A percentile compares a stretch with the other conserved stretches of the same genome.
These are phyloP conservation scores for Geranomyces variabilis DNA, from an alignment of 192 early-diverging fungal species.

Conservation along the genomic window DNA sequence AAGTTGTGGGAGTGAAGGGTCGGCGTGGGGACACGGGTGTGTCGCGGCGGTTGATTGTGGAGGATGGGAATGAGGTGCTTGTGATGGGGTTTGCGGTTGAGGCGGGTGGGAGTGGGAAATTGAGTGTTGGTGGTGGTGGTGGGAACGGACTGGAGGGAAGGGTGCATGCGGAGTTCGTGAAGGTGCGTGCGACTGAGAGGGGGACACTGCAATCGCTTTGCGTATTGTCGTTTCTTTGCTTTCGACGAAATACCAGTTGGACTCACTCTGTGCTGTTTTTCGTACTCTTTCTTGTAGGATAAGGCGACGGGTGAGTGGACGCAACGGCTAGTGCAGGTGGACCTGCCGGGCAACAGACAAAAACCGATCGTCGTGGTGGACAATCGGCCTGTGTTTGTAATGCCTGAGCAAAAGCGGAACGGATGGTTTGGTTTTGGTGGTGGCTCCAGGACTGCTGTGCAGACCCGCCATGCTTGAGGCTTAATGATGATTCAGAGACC, in stretches of 20 bases:
- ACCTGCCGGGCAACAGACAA: neutral
- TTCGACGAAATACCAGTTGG: too few relatives aligned
- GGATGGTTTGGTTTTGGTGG: too few relatives aligned
- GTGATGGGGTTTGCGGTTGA: neutral
- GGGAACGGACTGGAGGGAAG: neutral
- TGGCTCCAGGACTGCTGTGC: too few relatives aligned
- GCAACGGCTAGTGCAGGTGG: constrained; percentile 2
- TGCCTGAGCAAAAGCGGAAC: too few relatives aligned
- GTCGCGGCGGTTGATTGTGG: neutral
- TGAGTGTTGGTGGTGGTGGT: neutral
- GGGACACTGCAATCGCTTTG: too few relatives aligned
- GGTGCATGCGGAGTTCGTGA: neutral
- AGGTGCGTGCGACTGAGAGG: neutral
- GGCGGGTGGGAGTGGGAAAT: too few relatives aligned
- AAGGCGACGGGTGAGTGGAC: constrained; percentile 11
- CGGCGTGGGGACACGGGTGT: neutral
- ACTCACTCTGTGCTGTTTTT: neutral
- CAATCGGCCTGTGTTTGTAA: neutral
- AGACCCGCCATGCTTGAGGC: too few relatives aligned
- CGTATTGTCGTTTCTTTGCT: too few relatives aligned
- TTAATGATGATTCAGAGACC: too few relatives aligned
- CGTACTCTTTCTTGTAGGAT: neutral
- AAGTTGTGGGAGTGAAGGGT: neutral
- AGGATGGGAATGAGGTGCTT: neutral
- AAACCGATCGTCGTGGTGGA: neutral